These are phyloP conservation scores for Ettlia oleoabundans DNA, from an alignment of 139 green algal species.

Conservation along the genomic window DNA sequence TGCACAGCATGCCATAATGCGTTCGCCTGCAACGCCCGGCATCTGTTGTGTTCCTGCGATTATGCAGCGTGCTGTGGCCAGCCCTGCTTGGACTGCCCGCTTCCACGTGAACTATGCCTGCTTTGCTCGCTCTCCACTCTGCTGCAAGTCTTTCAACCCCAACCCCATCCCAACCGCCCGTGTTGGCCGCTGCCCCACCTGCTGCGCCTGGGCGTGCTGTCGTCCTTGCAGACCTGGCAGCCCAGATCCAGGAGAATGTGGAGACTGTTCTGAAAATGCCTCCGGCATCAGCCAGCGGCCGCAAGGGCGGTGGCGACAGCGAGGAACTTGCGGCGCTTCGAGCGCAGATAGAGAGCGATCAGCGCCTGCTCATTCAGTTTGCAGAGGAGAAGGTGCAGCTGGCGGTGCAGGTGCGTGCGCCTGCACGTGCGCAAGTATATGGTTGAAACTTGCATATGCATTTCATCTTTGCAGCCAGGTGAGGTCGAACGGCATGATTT, in stretches of 20 bases:
- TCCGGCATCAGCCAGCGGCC: not conserved
- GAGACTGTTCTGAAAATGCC: slow-evolving; percentile 40
- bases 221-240: slow-evolving; percentile 45
- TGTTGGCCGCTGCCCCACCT: too few species aligned
- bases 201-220: not conserved
- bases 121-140: too few species aligned
- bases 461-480: too few species aligned
- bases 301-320: not conserved
- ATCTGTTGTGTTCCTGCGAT: too few species aligned
- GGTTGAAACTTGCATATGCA: too few species aligned
- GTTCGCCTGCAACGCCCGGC: too few species aligned
- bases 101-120: too few species aligned
- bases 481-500: too few species aligned
- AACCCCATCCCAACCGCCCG: too few species aligned
- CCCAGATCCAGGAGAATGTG: slow-evolving; percentile 47
- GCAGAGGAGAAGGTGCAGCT: slow-evolving; percentile 81
- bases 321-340: slow-evolving; percentile 50
- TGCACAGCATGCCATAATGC: not conserved
- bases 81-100: not conserved
- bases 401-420: slow-evolving; percentile 35
- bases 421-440: too few species aligned
- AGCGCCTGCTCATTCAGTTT: slow-evolving; percentile 78
- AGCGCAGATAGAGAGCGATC: slow-evolving; percentile 57
- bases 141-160: too few species aligned
- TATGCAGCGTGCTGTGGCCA: not conserved